phyloP scores from a whole-genome alignment of 441 rosid species.

The Omphalea diandra region DNA sequence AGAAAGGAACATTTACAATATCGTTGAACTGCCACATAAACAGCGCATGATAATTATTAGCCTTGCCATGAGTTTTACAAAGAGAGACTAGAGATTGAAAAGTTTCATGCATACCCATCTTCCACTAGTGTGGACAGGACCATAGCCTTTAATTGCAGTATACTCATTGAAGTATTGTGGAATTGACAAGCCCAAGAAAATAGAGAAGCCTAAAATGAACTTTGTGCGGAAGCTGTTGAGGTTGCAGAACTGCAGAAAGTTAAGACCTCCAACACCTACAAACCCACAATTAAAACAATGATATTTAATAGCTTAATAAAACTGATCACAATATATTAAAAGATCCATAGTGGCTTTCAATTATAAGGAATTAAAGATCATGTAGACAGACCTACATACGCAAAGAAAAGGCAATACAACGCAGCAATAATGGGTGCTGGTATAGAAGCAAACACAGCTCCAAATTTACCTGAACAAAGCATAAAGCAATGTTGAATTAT shows the following conservation, averaged over 20 bases:
- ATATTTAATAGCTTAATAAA: constrained; percentile 15
- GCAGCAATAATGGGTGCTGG: constrained; percentile 88
- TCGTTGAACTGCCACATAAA: constrained; percentile 71
- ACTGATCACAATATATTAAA: constrained; percentile 1
- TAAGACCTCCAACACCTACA: constrained; percentile 83
- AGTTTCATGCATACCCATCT: constrained; percentile 66
- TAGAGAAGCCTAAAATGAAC: constrained; percentile 83
- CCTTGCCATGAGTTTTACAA: neutral
- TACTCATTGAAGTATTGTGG: constrained; percentile 96
- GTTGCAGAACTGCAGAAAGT: constrained; percentile 92
- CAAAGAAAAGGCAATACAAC: constrained; percentile 89
- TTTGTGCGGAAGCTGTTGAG: constrained; percentile 83
- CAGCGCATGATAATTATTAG: constrained; percentile 9
- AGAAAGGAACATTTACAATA: constrained; percentile 82
- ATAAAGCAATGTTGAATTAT: constrained; percentile 9
- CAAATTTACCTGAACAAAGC: constrained; percentile 76
- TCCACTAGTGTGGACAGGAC: constrained; percentile 79
- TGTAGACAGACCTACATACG: constrained; percentile 76
- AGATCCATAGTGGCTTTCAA: constrained; percentile 11
- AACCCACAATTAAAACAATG: constrained; percentile 1
- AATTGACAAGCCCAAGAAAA: constrained; percentile 86
- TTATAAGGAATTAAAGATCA: constrained; percentile 9
- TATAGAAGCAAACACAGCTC: constrained; percentile 95
- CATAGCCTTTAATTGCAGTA: constrained; percentile 78
- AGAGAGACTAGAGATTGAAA: neutral